Evolutionary conservation across 495 filamentous ascomycete species (phyloP).

Genomic region (Entonaema liquescens): DNA sequence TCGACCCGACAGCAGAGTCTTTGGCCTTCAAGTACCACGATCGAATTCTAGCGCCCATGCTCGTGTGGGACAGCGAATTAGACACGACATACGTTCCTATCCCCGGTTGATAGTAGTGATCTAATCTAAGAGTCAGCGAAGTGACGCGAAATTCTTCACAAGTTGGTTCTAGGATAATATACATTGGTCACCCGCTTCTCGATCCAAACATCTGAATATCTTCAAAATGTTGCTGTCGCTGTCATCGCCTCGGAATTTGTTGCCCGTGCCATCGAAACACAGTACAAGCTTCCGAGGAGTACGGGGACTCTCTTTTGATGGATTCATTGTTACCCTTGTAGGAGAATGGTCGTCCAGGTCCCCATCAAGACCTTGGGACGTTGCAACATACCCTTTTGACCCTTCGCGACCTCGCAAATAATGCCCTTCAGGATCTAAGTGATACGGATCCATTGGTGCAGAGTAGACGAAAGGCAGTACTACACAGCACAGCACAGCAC

Average conservation of each 20-base stretch:
- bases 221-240: constrained; percentile 91
- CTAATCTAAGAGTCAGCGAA: constrained; percentile 43
- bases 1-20: constrained; percentile 83
- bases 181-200: constrained; percentile 62
- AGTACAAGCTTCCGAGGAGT: constrained; percentile 67
- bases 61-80: constrained; percentile 71
- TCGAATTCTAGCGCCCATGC: constrained; percentile 68
- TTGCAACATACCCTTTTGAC: constrained; percentile 21
- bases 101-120: constrained; percentile 80
- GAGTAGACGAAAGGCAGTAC: background rate
- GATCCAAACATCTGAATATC: constrained; percentile 75
- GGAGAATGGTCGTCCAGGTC: background rate
- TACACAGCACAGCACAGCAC: background rate
- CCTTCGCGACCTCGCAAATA: background rate
- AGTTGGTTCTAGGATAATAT: constrained; percentile 17
- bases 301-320: constrained; percentile 17
- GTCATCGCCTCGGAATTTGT: constrained; percentile 83
- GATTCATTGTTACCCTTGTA: constrained; percentile 16
- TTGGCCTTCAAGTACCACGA: constrained; percentile 85
- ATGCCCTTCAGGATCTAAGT: constrained; percentile 14
- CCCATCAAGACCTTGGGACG: constrained; percentile 5
- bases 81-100: constrained; percentile 87
- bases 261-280: constrained; percentile 91
- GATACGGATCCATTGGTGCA: constrained; percentile 25
- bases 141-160: background rate